phyloP scores from a whole-genome alignment of 1,284 basidiomycete species.

The Thelephora terrestris region DNA sequence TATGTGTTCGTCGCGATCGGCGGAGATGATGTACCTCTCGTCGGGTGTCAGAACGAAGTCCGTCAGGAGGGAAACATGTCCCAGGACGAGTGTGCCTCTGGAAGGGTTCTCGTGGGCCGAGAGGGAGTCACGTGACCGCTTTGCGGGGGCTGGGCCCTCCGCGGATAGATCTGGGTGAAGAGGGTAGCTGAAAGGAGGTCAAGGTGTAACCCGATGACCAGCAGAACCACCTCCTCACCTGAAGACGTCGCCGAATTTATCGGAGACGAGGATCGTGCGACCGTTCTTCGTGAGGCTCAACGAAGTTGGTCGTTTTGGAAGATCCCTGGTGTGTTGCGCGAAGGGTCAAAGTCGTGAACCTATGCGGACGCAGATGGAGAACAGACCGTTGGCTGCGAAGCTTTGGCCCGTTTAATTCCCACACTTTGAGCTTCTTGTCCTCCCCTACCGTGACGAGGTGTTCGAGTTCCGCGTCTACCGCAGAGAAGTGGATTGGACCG shows the following conservation, averaged over 20 bases:
- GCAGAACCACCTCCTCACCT: constrained; percentile 31
- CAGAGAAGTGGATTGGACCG: constrained; percentile 53
- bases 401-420: constrained; percentile 47
- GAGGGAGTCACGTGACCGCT: constrained; percentile 26
- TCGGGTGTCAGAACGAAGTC: constrained; percentile 57
- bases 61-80: constrained; percentile 81
- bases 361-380: not conserved
- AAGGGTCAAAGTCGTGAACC: not conserved
- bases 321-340: constrained; percentile 36
- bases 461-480: constrained; percentile 34
- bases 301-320: constrained; percentile 68
- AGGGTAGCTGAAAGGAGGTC: constrained; percentile 35
- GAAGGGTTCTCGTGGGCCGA: constrained; percentile 66
- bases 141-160: constrained; percentile 1
- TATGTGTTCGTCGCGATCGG: constrained; percentile 90
- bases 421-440: constrained; percentile 73
- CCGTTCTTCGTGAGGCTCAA: constrained; percentile 48
- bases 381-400: constrained; percentile 55
- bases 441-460: constrained; percentile 63
- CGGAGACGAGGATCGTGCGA: constrained; percentile 59
- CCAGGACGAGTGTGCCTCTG: constrained; percentile 66
- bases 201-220: not conserved
- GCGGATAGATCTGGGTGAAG: constrained; percentile 15
- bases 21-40: constrained; percentile 70
- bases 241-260: constrained; percentile 85